Evolutionary conservation across 345 rosid genomes (phyloP).

Genomic region (Murraya paniculata): DNA sequence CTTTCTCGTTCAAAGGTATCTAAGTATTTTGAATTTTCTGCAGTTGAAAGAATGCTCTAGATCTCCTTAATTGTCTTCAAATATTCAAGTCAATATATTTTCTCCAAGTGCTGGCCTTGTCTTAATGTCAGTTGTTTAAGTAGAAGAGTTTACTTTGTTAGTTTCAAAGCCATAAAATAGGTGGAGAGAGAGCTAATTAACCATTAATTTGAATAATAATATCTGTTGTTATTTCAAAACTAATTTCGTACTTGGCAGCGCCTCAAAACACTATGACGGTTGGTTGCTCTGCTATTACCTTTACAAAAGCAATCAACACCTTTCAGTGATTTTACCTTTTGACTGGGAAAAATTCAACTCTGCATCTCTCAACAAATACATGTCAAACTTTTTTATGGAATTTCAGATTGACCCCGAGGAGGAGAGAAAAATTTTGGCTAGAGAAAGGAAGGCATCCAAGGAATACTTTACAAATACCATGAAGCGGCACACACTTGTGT

Average conservation of each 20-base stretch:
- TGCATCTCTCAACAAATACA: not conserved
- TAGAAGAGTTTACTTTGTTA: not conserved
- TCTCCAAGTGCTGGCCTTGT: not conserved
- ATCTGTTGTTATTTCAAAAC: not conserved
- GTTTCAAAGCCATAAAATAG: conserved; percentile 1
- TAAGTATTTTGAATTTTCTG: conserved; percentile 1
- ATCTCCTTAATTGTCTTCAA: conserved; percentile 6
- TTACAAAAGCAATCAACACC: not conserved
- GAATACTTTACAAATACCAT: conserved; percentile 63
- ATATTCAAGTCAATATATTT: not conserved
- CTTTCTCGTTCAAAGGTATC: conserved; percentile 87
- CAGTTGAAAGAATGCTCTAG: not conserved
- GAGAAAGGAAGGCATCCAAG: conserved; percentile 76
- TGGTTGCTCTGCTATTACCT: not conserved
- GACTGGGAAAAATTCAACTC: no score
- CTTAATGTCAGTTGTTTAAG: not conserved
- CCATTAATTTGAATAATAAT: not conserved
- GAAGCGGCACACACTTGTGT: conserved; percentile 72
- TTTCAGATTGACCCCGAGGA: conserved; percentile 84
- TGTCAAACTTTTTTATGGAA: conserved; percentile 3
- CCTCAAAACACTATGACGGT: no score
- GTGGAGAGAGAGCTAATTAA: not conserved
- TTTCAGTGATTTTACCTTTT: not conserved
- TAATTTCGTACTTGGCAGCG: no score
- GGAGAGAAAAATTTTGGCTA: conserved; percentile 73